These are phyloP conservation scores for Scheffersomyces coipomensis DNA, from an alignment of 805 yeast genomes.

Conservation along the genomic window DNA sequence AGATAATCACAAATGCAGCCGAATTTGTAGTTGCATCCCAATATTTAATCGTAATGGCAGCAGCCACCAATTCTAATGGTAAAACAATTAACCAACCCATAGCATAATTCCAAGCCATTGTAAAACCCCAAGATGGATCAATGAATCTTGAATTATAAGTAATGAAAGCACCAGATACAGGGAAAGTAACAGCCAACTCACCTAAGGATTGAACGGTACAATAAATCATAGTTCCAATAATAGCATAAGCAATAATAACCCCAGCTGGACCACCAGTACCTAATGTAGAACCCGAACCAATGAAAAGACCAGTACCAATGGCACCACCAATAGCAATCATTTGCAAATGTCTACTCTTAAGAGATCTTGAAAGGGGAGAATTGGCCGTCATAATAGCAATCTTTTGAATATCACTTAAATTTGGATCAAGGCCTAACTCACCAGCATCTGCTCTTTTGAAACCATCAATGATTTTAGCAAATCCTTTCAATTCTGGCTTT, in stretches of 20 bases:
- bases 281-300: conserved; percentile 67
- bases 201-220: conserved; percentile 55
- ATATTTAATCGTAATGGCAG: conserved; percentile 52
- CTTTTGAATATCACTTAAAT: conserved; percentile 21
- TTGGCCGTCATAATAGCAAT: conserved; percentile 42
- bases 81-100: conserved; percentile 38
- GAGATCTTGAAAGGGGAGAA: conserved; percentile 48
- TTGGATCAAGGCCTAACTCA: conserved; percentile 42
- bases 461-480: conserved; percentile 24
- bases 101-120: conserved; percentile 31
- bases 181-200: conserved; percentile 60
- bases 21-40: conserved; percentile 52
- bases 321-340: conserved; percentile 85
- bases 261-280: conserved; percentile 70
- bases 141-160: conserved; percentile 58
- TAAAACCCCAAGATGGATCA: conserved; percentile 60
- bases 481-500: conserved; percentile 20
- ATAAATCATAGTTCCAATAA: conserved; percentile 59
- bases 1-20: conserved; percentile 58
- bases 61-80: conserved; percentile 59
- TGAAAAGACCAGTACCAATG: conserved; percentile 81
- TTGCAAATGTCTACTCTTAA: conserved; percentile 66
- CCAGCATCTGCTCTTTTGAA: conserved; percentile 32
- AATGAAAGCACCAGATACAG: conserved; percentile 64
- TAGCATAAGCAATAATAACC: conserved; percentile 55